Evolutionary conservation across 495 filamentous ascomycete species (phyloP), one percentile per base, ranked within the genome.

Genomic region (Niebla homalea): DNA sequence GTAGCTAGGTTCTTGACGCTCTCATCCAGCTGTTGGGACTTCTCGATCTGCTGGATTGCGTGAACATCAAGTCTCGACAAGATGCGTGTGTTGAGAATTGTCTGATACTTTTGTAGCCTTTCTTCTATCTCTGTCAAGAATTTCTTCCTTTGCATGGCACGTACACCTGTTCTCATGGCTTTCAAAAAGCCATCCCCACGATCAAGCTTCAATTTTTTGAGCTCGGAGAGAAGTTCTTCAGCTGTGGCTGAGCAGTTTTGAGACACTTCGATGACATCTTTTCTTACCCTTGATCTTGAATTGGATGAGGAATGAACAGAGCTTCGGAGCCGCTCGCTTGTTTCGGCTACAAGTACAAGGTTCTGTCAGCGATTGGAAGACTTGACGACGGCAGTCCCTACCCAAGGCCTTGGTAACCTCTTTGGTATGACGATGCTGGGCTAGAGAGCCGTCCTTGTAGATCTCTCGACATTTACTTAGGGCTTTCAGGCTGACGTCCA

Each of bases 401-500:
- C 29, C 29, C 14, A 51, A 39, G n/a, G 35, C 6, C n/a, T 45
- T 45, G 16, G 40, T 44, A 7, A 51, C n/a, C 15, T 36, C 10
- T 4, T 60, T 46, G 6, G 36, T 41, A 11, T 46, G 40, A 11
- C 25, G 15, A 40, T 55, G 20, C 12, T 38, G n/a, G 16, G 32
- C 32, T 3, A 51, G 22, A 47, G 48, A 20, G 54, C 58, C 29
- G 38, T 38, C n/a, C 62, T 48, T 43, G 38, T 62, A 60, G 6
- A 73, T 57, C 32, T 64, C 44, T 19, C 57, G 54, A 5, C 55
- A 56, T 18, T 49, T 50, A 2, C 47, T 25, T 20, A 69, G 23
- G 1, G 66, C 35, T 50, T 65, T 64, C 10, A 50, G 56, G 21
- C 62, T 58, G 49, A 70, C 65, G 41, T 67, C 62, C 16, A 73